Percentiles rank a stretch among this genome's conserved stretches.
Conservation (phyloP, 495 filamentous ascomycete species). For the Chlorociboria aeruginascens region DNA sequence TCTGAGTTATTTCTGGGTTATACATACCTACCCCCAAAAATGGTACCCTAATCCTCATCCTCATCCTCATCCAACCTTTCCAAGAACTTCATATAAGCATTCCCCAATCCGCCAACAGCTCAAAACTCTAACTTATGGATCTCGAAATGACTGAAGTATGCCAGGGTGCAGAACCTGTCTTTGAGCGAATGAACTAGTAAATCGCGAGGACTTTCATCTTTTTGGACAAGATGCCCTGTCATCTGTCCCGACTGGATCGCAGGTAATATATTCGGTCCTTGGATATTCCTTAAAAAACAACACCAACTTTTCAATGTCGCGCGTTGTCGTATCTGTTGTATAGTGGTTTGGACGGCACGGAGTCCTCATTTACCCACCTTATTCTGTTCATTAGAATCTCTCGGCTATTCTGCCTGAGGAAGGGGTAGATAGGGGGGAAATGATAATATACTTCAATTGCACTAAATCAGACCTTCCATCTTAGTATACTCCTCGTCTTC, state of each 20-base stretch:
- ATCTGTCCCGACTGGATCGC: not conserved
- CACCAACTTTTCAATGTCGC: not conserved
- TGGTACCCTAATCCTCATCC: not conserved
- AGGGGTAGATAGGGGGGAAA: too few species aligned
- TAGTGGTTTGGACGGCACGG: too few species aligned
- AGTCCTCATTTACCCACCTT: too few species aligned
- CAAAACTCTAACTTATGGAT: not conserved
- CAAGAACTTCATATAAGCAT: not conserved
- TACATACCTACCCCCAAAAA: too few species aligned
- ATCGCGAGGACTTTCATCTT: not conserved
- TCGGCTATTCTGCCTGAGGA: too few species aligned
- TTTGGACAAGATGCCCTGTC: not conserved
- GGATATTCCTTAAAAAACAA: not conserved
- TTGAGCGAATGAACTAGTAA: not conserved
- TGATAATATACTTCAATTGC: too few species aligned
- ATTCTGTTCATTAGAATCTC: too few species aligned
- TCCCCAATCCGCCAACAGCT: slow-evolving; percentile 22
- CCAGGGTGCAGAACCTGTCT: slow-evolving; percentile 1
- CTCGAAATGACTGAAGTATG: slow-evolving; percentile 6
- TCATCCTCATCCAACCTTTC: not conserved
- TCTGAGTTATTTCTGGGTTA: too few species aligned
- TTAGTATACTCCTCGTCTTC: not conserved
- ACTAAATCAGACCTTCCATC: not conserved
- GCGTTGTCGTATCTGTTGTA: too few species aligned
- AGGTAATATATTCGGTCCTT: not conserved